Evolutionary conservation across 75 land plant genomes (phyloP).

Genomic region (Pinus tabuliformis): DNA sequence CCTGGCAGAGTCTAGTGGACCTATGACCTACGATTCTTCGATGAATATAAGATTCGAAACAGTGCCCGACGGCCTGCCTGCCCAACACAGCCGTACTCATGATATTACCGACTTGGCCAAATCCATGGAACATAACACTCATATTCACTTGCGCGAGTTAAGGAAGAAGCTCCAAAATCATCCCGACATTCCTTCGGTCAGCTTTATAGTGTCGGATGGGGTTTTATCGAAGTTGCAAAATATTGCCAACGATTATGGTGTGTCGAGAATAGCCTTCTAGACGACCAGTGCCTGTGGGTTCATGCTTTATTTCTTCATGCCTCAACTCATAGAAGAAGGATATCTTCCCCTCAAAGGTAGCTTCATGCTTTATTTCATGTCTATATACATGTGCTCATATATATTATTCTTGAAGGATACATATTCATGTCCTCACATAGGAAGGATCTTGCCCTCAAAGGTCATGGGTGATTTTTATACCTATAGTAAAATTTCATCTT

Average conservation of each 20-base stretch:
- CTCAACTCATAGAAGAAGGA: slow-evolving; percentile 16
- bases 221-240: slow-evolving; percentile 31
- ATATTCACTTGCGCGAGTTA: slow-evolving; percentile 14
- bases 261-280: slow-evolving; percentile 36
- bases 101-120: slow-evolving; percentile 12
- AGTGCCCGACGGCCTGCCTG: slow-evolving; percentile 25
- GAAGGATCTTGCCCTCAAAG: too few species aligned
- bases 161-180: slow-evolving; percentile 6
- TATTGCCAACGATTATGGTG: slow-evolving; percentile 29
- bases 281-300: slow-evolving; percentile 52
- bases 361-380: too few species aligned
- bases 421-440: too few species aligned
- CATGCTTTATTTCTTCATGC: slow-evolving; percentile 13
- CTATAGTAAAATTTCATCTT: too few species aligned
- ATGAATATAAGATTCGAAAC: slow-evolving; percentile 12
- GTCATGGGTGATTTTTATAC: too few species aligned
- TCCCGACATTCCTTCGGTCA: slow-evolving; percentile 21
- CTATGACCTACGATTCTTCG: not conserved
- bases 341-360: slow-evolving; percentile 45
- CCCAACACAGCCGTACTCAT: slow-evolving; percentile 15
- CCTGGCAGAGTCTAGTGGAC: slow-evolving; percentile 7
- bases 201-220: slow-evolving; percentile 38
- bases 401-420: too few species aligned
- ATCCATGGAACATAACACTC: slow-evolving; percentile 10
- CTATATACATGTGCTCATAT: too few species aligned